Percentiles rank a stretch among this genome's conserved stretches.
Conservation (phyloP, 352 stramenopile genomes). For the Pythium volutum region DNA sequence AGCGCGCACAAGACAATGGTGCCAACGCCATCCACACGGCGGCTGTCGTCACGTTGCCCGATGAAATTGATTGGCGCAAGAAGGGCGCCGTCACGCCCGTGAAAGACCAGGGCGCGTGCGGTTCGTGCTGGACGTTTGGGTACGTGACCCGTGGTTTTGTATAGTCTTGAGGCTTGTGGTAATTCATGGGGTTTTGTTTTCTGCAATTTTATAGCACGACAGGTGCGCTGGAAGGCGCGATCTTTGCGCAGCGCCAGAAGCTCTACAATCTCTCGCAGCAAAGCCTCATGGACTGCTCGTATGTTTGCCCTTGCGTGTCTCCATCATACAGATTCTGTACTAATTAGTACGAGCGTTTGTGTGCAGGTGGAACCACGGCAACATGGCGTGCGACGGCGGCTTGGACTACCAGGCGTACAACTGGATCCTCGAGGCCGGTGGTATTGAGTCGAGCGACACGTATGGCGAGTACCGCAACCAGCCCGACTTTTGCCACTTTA, state of each 20-base stretch:
- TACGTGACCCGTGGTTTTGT: slow-evolving; percentile 11
- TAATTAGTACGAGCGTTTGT: neutral
- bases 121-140: slow-evolving; percentile 92
- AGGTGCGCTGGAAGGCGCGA: slow-evolving; percentile 67
- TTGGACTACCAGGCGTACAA: slow-evolving; percentile 89
- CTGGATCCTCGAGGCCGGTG: slow-evolving; percentile 83
- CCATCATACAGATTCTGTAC: neutral
- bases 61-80: slow-evolving; percentile 85
- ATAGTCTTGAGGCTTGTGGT: too few species aligned
- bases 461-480: slow-evolving; percentile 88
- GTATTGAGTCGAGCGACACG: slow-evolving; percentile 71
- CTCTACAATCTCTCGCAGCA: slow-evolving; percentile 87
- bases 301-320: slow-evolving; percentile 12
- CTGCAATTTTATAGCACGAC: slow-evolving; percentile 52
- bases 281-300: slow-evolving; percentile 90
- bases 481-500: slow-evolving; percentile 89
- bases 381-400: slow-evolving; percentile 88
- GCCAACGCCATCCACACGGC: slow-evolving; percentile 42
- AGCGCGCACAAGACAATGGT: slow-evolving; percentile 62
- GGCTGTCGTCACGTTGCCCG: slow-evolving; percentile 34
- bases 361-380: slow-evolving; percentile 84
- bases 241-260: slow-evolving; percentile 70
- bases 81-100: slow-evolving; percentile 87
- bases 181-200: too few species aligned
- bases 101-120: slow-evolving; percentile 90